A percentile compares a stretch with the other conserved stretches of the same genome.
Conservation (phyloP, 2,329 filamentous ascomycete species). For the Fusarium solani-melongenae region DNA sequence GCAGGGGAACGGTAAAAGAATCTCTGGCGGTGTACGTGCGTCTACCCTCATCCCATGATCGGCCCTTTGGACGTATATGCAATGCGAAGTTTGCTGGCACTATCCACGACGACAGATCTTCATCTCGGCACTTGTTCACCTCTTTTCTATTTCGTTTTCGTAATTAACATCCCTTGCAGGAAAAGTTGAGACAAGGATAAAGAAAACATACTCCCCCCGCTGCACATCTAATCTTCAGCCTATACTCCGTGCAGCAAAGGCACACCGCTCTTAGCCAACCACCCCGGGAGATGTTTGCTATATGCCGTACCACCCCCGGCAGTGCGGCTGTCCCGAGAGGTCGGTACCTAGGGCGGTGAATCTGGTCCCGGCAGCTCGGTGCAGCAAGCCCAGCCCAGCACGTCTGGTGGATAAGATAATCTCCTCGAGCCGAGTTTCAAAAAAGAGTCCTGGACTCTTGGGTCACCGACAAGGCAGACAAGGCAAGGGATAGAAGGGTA, state of each 20-base stretch:
- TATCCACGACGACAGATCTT: background rate
- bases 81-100: background rate
- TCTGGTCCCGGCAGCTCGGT: conserved; percentile 28
- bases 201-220: background rate
- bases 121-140: conserved; percentile 17
- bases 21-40: background rate
- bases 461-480: background rate
- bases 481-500: background rate
- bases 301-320: conserved; percentile 15
- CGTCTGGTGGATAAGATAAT: conserved; percentile 4
- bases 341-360: conserved; percentile 21
- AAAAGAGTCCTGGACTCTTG: background rate
- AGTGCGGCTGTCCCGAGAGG: conserved; percentile 31
- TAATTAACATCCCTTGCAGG: background rate
- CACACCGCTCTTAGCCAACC: background rate
- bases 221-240: conserved; percentile 29
- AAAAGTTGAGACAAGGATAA: background rate
- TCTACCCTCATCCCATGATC: background rate
- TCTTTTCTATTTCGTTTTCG: conserved; percentile 5
- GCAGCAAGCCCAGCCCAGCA: background rate
- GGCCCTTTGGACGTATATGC: background rate
- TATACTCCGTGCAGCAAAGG: background rate
- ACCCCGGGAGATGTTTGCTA: background rate
- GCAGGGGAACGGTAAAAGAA: background rate
- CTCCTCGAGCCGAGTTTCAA: conserved; percentile 22